Evolutionary conservation across 1,139 yeast species (phyloP), one percentile per base, ranked within the genome.

Genomic region (Waltiozyma sp.): DNA sequence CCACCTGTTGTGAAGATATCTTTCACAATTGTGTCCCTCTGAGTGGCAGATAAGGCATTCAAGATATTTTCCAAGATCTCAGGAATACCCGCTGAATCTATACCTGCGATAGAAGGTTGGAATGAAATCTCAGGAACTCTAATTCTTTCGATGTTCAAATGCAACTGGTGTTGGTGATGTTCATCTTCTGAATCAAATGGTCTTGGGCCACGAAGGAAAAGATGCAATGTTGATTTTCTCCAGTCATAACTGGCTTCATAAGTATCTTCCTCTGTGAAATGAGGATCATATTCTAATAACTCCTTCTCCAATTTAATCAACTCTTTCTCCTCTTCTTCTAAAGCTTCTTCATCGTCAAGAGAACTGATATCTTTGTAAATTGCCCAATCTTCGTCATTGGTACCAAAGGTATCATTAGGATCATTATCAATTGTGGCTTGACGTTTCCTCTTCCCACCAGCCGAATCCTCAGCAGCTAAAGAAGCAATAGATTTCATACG

Each of bases 371-470:
- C 94, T 54, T 94, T 73, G 60, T 91, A 91, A 19, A 88, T 79
- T 37, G 84, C 76, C 97, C 97, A 91, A 60, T 91, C 98, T 44
- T 85, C 95, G 58, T 91, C 98, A 56, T 88, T 82, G 4, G 96
- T 91, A 47, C 97, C 97, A 63, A 91, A 91, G 0, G 89, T 87
- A 62, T 89, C 97, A 56, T 81, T 88, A 13, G 94, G 95, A 59
- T 87, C 96, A 56, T 85, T 87, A 56, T 86, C 96, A 39, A 84
- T 83, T 1, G 88, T 77, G 0, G 80, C 73, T 50, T 82, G 70
- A 47, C 77, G 73, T 56, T 82, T 71, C 41, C 63, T 65, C 6
- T 59, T 58, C 18, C 57, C 52, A 23, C 56, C 42, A 19, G 56
- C 65, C 4, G 65, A 61, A 14, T 76, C 78, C 52, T 86, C 95